Conservation (phyloP, 2,329 filamentous ascomycete species). For the Ophiostoma sp. region DNA sequence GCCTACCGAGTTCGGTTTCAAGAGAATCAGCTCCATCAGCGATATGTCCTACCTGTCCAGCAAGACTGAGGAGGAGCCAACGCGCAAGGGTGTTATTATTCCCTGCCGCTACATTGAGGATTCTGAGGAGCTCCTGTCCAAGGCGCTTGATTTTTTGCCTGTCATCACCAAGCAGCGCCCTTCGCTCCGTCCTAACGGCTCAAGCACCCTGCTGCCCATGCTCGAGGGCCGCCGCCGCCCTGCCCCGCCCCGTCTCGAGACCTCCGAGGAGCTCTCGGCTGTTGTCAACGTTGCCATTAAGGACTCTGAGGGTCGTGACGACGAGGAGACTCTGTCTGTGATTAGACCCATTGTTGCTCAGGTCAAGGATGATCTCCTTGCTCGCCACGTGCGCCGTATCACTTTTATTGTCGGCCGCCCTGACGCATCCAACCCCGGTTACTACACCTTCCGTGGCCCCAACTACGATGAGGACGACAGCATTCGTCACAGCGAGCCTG, state of each 20-base stretch:
- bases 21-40: slow-evolving; percentile 88
- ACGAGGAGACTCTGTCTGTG: slow-evolving; percentile 71
- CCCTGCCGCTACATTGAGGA: slow-evolving; percentile 93
- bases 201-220: slow-evolving; percentile 57
- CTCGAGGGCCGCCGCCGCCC: slow-evolving; percentile 67
- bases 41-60: slow-evolving; percentile 86
- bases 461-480: slow-evolving; percentile 84
- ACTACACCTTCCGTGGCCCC: slow-evolving; percentile 97
- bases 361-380: slow-evolving; percentile 75
- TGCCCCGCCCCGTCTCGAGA: slow-evolving; percentile 49
- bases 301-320: slow-evolving; percentile 77
- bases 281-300: slow-evolving; percentile 90
- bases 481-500: slow-evolving; percentile 95
- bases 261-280: slow-evolving; percentile 73
- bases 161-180: slow-evolving; percentile 43
- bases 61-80: slow-evolving; percentile 68
- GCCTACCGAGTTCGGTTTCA: slow-evolving; percentile 61
- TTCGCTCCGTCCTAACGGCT: slow-evolving; percentile 37
- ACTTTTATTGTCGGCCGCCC: slow-evolving; percentile 95
- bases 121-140: slow-evolving; percentile 76
- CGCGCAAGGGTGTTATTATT: slow-evolving; percentile 87
- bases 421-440: slow-evolving; percentile 90
- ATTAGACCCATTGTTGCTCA: slow-evolving; percentile 71
- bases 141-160: slow-evolving; percentile 79
- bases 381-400: slow-evolving; percentile 76